A percentile compares a stretch with the other conserved stretches of the same genome.
phyloP scores from a whole-genome alignment of 106 monocot genomes.

The Dendrobium officinale region DNA sequence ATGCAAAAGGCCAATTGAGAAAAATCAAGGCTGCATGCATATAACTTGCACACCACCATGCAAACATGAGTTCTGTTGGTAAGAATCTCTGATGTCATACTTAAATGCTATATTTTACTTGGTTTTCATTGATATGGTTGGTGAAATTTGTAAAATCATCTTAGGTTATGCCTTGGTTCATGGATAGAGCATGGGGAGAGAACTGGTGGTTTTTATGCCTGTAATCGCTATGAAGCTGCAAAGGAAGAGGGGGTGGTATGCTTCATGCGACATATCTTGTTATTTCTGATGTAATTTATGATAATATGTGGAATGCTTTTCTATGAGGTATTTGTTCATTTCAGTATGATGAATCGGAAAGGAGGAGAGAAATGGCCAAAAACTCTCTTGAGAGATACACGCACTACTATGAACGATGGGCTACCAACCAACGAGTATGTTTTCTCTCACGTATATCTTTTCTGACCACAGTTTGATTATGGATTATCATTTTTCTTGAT shows the following conservation, averaged over 20 bases:
- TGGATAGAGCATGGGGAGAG: slow-evolving; percentile 87
- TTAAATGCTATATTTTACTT: not conserved
- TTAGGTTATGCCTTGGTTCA: slow-evolving; percentile 77
- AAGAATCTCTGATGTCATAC: not conserved
- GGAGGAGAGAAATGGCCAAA: slow-evolving; percentile 91
- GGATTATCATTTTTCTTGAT: not conserved
- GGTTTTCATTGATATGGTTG: not conserved
- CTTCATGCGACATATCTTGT: not conserved
- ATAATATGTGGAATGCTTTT: not conserved
- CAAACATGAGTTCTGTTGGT: slow-evolving; percentile 95
- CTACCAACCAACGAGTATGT: slow-evolving; percentile 71
- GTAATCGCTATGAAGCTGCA: slow-evolving; percentile 82
- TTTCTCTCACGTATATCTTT: slow-evolving; percentile 2
- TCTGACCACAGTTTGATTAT: not conserved
- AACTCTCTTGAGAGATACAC: slow-evolving; percentile 91
- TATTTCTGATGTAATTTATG: not conserved
- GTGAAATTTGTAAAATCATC: slow-evolving; percentile 4
- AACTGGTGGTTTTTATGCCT: slow-evolving; percentile 88
- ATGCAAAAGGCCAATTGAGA: slow-evolving; percentile 92
- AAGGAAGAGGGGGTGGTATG: slow-evolving; percentile 83
- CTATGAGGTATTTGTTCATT: slow-evolving; percentile 6
- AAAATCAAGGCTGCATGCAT: slow-evolving; percentile 94
- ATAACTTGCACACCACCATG: slow-evolving; percentile 92
- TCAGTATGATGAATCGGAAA: slow-evolving; percentile 91
- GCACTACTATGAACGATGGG: slow-evolving; percentile 95